These are phyloP conservation scores for Blepharisma stoltei DNA, from an alignment of 73 alveolate species.

Conservation along the genomic window DNA sequence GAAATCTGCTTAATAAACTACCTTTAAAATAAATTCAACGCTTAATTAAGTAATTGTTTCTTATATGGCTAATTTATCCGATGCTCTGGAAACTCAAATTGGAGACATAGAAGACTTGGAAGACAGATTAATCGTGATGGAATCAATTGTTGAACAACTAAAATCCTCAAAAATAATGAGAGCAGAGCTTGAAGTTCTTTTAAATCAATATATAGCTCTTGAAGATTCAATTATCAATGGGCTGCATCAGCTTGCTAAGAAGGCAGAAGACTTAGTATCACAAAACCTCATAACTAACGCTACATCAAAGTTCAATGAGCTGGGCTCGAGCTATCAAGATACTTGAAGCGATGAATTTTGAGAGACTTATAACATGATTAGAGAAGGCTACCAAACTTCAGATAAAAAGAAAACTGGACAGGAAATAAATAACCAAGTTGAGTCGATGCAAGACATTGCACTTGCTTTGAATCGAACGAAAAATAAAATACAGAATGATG, in stretches of 20 bases:
- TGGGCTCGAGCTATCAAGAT: neutral
- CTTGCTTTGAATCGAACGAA: neutral
- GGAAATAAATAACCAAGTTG: neutral
- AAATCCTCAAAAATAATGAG: neutral
- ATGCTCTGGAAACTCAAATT: neutral
- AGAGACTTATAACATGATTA: neutral
- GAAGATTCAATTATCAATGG: neutral
- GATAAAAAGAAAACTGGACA: neutral
- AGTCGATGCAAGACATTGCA: neutral
- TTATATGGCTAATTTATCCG: too few species aligned
- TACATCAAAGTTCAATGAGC: neutral
- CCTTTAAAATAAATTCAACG: too few species aligned
- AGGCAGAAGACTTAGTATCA: neutral
- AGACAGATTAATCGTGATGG: neutral
- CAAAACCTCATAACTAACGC: neutral
- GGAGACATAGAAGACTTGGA: slow-evolving; percentile 1
- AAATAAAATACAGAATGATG: neutral
- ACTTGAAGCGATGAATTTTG: neutral
- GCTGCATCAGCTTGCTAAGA: neutral
- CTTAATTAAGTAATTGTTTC: too few species aligned
- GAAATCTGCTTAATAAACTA: too few species aligned
- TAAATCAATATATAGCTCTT: neutral
- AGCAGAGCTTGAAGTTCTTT: neutral
- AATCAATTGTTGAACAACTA: neutral
- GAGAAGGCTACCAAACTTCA: neutral